A percentile compares a stretch with the other conserved stretches of the same genome.
Conservation (phyloP, 208 protist genomes). For the Crithidia sp. region DNA sequence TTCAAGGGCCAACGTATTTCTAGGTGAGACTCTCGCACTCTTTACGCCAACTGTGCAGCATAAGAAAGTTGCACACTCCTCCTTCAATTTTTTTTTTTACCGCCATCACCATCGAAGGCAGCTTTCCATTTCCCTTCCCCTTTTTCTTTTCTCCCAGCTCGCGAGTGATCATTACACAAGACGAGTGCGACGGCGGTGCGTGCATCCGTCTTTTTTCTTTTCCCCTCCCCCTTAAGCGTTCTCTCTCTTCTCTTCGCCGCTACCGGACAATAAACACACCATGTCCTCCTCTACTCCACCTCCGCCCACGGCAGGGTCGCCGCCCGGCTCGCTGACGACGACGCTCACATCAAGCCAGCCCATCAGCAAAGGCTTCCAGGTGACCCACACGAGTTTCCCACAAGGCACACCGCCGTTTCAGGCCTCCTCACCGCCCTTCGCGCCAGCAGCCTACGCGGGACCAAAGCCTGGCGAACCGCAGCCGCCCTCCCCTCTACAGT, state of each 20-base stretch:
- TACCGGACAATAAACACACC: background rate
- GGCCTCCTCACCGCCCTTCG: conserved; percentile 9
- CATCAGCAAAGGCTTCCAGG: conserved; percentile 22
- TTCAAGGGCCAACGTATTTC: no score
- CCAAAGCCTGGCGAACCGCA: background rate
- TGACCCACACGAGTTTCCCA: conserved; percentile 43
- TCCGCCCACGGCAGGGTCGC: background rate
- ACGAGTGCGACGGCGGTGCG: background rate
- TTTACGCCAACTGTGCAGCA: no score
- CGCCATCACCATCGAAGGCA: no score
- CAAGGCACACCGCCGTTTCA: conserved; percentile 21
- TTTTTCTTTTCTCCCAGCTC: no score
- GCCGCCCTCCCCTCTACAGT: conserved; percentile 4
- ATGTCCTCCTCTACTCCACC: conserved; percentile 1
- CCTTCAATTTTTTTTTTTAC: no score
- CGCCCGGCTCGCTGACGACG: background rate
- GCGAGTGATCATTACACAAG: no score
- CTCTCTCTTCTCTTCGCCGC: no score
- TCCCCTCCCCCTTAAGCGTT: no score
- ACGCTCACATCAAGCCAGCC: background rate
- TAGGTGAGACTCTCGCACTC: no score
- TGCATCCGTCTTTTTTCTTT: background rate
- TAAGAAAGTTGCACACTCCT: no score
- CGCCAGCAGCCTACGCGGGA: conserved; percentile 20
- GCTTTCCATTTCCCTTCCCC: no score